Evolutionary conservation across 805 yeast species (phyloP).

Genomic region (Hanseniaspora thailandica): DNA sequence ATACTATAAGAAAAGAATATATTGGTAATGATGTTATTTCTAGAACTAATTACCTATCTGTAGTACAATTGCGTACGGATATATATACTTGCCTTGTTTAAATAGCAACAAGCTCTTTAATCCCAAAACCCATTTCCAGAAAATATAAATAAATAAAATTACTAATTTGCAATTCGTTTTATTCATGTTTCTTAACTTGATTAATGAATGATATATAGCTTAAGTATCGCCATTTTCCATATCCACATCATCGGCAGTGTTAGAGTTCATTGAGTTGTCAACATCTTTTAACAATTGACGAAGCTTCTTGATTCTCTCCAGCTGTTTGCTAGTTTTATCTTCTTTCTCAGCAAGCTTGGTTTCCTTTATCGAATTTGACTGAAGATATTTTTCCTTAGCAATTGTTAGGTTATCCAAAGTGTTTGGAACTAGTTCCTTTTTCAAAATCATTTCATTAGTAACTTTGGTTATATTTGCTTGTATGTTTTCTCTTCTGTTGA

Average conservation of each 20-base stretch:
- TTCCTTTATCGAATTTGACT: not conserved
- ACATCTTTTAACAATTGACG: not conserved
- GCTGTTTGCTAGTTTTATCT: not conserved
- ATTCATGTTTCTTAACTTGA: not conserved
- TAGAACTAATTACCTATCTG: not conserved
- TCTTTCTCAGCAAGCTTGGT: not conserved
- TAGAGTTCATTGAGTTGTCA: not conserved
- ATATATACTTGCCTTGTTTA: conserved; percentile 9
- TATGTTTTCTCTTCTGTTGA: conserved; percentile 5
- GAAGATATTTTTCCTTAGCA: not conserved
- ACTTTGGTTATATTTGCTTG: not conserved
- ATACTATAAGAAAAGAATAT: not conserved
- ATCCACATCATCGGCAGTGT: not conserved
- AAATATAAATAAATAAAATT: conserved; percentile 1
- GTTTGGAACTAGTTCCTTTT: not conserved
- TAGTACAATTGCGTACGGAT: not conserved
- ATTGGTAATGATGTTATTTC: not conserved
- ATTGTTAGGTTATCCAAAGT: not conserved
- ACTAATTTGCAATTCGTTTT: not conserved
- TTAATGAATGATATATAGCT: too few relatives aligned
- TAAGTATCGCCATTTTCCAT: not conserved
- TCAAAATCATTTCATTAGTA: not conserved
- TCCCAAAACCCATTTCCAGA: conserved; percentile 4
- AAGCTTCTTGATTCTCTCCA: not conserved
- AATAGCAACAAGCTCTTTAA: conserved; percentile 7